These are phyloP conservation scores for Sideroxylon spinosum DNA, from an alignment of 179 eudicot genomes.

Conservation along the genomic window DNA sequence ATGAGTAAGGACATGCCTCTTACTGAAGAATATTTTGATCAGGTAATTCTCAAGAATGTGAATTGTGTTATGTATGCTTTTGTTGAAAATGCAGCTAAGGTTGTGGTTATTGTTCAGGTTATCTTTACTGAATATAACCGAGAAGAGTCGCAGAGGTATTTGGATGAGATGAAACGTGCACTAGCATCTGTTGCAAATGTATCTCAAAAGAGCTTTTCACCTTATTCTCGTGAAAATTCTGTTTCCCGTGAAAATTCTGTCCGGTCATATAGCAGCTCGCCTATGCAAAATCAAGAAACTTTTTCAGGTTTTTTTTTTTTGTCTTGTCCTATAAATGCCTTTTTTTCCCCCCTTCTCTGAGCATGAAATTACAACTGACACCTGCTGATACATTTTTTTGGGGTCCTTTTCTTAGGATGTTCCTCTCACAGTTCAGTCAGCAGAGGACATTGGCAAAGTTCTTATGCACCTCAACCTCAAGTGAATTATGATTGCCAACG, in stretches of 20 bases:
- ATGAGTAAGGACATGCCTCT: conserved; percentile 54
- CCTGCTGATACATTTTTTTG: not conserved
- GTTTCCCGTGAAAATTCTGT: conserved; percentile 30
- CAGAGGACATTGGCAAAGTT: conserved; percentile 6
- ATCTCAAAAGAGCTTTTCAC: conserved; percentile 18
- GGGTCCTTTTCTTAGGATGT: not conserved
- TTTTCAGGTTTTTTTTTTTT: not conserved
- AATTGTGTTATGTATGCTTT: not conserved
- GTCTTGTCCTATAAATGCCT: not conserved
- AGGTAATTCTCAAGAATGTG: conserved; percentile 27
- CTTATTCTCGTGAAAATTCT: conserved; percentile 33
- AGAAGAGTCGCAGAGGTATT: conserved; percentile 40
- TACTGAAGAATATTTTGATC: conserved; percentile 62
- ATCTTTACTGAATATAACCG: conserved; percentile 43
- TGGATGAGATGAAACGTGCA: conserved; percentile 47
- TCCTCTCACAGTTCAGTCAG: conserved; percentile 6
- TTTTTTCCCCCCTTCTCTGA: too few species aligned
- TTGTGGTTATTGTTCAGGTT: conserved; percentile 32
- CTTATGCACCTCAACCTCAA: conserved; percentile 20
- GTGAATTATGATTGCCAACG: conserved; percentile 8
- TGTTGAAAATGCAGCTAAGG: not conserved
- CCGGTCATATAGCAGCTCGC: conserved; percentile 17
- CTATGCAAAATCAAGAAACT: conserved; percentile 9
- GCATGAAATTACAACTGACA: not conserved
- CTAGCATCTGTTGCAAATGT: conserved; percentile 16